Evolutionary conservation across 2,329 filamentous ascomycete species (phyloP).

Genomic region (Colletotrichum scovillei): DNA sequence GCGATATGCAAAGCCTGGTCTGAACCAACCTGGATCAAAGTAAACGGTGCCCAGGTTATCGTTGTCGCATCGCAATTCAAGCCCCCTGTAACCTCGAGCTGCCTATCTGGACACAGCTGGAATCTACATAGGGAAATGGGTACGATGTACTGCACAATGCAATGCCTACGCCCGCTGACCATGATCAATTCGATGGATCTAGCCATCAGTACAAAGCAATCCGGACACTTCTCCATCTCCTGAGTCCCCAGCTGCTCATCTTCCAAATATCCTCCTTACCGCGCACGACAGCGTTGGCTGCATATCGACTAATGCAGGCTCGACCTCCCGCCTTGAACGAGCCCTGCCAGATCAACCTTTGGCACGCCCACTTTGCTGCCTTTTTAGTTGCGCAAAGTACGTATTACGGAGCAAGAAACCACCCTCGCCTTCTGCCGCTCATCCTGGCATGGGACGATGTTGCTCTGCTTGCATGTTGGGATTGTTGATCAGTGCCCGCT

Average conservation of each 20-base stretch:
- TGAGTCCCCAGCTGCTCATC: no score
- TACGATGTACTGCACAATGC: no score
- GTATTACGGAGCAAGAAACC: neutral
- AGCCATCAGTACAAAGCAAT: neutral
- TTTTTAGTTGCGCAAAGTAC: neutral
- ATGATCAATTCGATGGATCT: neutral
- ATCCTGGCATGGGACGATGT: constrained; percentile 29
- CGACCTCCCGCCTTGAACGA: constrained; percentile 13
- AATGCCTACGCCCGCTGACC: neutral
- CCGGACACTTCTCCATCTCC: neutral
- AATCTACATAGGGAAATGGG: neutral
- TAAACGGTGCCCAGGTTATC: neutral
- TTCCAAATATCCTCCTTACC: neutral
- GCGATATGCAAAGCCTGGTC: neutral
- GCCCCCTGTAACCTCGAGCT: neutral
- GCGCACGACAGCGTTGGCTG: constrained; percentile 17
- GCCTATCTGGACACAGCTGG: neutral
- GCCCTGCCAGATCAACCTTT: constrained; percentile 13
- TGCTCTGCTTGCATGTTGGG: constrained; percentile 22
- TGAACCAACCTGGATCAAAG: neutral
- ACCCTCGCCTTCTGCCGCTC: constrained; percentile 11
- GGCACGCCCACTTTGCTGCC: neutral
- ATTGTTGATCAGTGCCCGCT: constrained; percentile 16
- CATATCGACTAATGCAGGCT: constrained; percentile 21
- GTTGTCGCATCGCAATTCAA: neutral